Percentiles rank a stretch among this genome's conserved stretches.
Evolutionary conservation across 306 rosid species (phyloP).

Genomic region (Rosa persica): DNA sequence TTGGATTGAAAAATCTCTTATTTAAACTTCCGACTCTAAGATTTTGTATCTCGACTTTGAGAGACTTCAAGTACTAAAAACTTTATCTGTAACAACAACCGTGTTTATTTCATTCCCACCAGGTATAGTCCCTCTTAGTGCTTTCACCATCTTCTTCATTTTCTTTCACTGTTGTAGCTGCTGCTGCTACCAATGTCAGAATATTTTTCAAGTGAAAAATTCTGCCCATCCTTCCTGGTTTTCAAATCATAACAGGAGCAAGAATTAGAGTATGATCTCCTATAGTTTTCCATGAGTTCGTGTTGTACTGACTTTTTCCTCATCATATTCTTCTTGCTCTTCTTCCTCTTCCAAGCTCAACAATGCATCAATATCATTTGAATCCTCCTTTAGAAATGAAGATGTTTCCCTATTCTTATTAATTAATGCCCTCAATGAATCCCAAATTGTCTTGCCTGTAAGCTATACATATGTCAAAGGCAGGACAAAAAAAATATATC

Average conservation of each 20-base stretch:
- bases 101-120: conserved; percentile 75
- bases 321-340: conserved; percentile 65
- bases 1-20: not conserved
- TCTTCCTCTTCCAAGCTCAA: conserved; percentile 81
- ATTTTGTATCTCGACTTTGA: conserved; percentile 79
- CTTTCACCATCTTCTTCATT: conserved; percentile 82
- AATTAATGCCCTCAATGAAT: conserved; percentile 22
- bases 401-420: conserved; percentile 50
- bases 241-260: conserved; percentile 61
- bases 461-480: conserved; percentile 47
- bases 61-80: conserved; percentile 85
- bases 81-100: conserved; percentile 72
- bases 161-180: conserved; percentile 44
- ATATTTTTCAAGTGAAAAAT: conserved; percentile 39
- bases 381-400: conserved; percentile 66
- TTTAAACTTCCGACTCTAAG: conserved; percentile 52
- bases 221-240: conserved; percentile 47
- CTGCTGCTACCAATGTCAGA: conserved; percentile 36
- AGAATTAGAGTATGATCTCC: conserved; percentile 53
- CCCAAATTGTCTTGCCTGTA: conserved; percentile 45
- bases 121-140: conserved; percentile 71
- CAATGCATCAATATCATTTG: conserved; percentile 80
- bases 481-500: conserved; percentile 24
- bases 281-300: conserved; percentile 58
- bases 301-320: conserved; percentile 89